Evolutionary conservation across 2,329 filamentous ascomycete species (phyloP), one percentile per base, ranked within the genome.

Genomic region (Leptographium wingfieldii): DNA sequence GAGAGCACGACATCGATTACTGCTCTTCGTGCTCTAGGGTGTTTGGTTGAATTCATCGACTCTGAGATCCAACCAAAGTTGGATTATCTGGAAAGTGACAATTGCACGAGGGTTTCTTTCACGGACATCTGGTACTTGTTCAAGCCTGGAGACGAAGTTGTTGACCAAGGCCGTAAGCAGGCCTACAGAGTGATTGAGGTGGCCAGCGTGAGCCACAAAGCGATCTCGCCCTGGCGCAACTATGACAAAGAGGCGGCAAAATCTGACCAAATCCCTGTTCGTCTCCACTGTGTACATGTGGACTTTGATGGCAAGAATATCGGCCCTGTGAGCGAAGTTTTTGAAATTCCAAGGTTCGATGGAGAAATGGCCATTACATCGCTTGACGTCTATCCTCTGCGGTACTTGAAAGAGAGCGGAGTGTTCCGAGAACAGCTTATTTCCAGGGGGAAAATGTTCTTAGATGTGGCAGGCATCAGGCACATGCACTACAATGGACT

Each of bases 111-210:
- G 3, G 33, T 69, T 1, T 22, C 35, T 25, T 71, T 69, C 57
- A 49, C 59, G 4, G 68, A 71, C 57, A n/a, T 71, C 0, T 69
- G 68, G 67, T 62, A 67, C 35, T 54, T 70, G 11, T 71, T 68
- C 58, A 64, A 64, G 22, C 68, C 67, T 0, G 68, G 69, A 1
- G 62, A 66, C 3, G 48, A 65, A 1, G 66, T 71, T 0, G 55
- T 67, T 12, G 54, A 31, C 16, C 40, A 56, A 3, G 56, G 59
- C 3, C 40, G 54, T 1, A 62, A 59, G n/a, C 69, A 71, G 48
- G 66, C 62, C 2, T 70, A 69, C 43, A 61, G 64, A 1, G 61
- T 71, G 7, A 31, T 31, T 66, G 12, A 66, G 65, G 2, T 66
- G 65, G 40, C 40, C 40, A 43, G 40, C 40, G 19, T 19, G 9